Evolutionary conservation across 2,329 filamentous ascomycete species (phyloP), one percentile per base, ranked within the genome.

Genomic region (Dactylonectria macrodidyma): DNA sequence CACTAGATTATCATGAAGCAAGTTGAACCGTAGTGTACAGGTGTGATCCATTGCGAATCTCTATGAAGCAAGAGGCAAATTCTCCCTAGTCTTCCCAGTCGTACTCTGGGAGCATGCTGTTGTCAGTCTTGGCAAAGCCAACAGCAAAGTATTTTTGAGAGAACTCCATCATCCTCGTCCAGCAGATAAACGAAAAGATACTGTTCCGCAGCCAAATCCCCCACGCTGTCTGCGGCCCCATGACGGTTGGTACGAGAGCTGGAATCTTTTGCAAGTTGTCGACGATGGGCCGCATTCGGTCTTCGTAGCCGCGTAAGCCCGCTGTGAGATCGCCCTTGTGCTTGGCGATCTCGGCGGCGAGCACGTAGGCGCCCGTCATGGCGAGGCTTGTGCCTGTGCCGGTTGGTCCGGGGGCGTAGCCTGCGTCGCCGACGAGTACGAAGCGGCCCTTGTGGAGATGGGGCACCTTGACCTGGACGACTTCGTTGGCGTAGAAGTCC

Each of bases 381-480:
- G 84, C 83, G 3, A 82, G 73, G 2, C 80, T 83, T 2, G 85
- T 87, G 5, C 86, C 86, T 74, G 83, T 81, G 0, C 87, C 87
- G 0, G 83, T 84, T 1, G 83, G 70, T 5, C 82, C 82, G 2
- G 83, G 81, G 0, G 84, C 84, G 46, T 83, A 84, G 1, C 79
- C 86, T 5, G 87, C 85, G 59, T 90, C 87, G 0, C 86, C 87
- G 2, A 88, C 71, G 2, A 87, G 76, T 1, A 80, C 81, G n/a
- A 87, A 81, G 0, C 84, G 83, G 0, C 83, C 82, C 0, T 78
- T 78, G 3, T 77, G 83, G 58, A 81, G 71, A 10, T 50, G 54
- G 2, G 81, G 73, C 60, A 85, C 66, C 48, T 82, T 83, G 34
- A 90, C 82, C 36, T 84, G 80, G 0, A 79, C 81, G 51, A 86